These are phyloP conservation scores for Paramecium bursaria DNA, from an alignment of 73 alveolate species.

Conservation along the genomic window DNA sequence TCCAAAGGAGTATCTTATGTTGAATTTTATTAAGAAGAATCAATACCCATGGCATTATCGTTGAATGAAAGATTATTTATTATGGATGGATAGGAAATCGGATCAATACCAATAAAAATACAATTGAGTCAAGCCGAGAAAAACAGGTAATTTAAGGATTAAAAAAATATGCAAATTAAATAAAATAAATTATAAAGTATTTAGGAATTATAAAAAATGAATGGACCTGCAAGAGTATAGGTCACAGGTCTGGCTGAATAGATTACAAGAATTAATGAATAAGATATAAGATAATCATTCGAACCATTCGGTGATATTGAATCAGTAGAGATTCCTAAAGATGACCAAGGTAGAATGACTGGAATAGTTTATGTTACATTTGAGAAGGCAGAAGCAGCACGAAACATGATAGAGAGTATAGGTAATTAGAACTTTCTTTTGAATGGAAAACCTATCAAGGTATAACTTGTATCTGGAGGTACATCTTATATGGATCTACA, in stretches of 20 bases:
- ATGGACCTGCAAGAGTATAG: constrained; percentile 83
- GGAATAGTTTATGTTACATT: constrained; percentile 31
- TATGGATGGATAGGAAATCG: constrained; percentile 80
- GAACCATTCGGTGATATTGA: constrained; percentile 95
- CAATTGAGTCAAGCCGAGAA: constrained; percentile 96
- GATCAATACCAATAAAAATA: constrained; percentile 78
- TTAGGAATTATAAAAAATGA: constrained; percentile 75
- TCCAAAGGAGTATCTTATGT: constrained; percentile 96
- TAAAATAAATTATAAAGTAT: constrained; percentile 77
- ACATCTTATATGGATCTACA: constrained; percentile 49
- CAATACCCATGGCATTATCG: constrained; percentile 90
- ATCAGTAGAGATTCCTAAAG: constrained; percentile 89
- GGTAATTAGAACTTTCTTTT: constrained; percentile 41
- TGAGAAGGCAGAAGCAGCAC: constrained; percentile 54
- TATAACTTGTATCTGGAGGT: constrained; percentile 54
- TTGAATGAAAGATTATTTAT: constrained; percentile 84
- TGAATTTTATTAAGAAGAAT: constrained; percentile 94
- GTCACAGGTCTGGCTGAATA: constrained; percentile 89
- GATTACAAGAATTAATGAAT: constrained; percentile 77
- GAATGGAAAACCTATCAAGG: constrained; percentile 61
- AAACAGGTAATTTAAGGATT: constrained; percentile 95
- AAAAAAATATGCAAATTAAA: constrained; percentile 73
- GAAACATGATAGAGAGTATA: constrained; percentile 51
- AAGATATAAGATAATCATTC: constrained; percentile 85
- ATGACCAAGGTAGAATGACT: constrained; percentile 59